Evolutionary conservation across 2,329 filamentous ascomycete species (phyloP), one percentile per base, ranked within the genome.

Genomic region (Aspergillus fumigatus): DNA sequence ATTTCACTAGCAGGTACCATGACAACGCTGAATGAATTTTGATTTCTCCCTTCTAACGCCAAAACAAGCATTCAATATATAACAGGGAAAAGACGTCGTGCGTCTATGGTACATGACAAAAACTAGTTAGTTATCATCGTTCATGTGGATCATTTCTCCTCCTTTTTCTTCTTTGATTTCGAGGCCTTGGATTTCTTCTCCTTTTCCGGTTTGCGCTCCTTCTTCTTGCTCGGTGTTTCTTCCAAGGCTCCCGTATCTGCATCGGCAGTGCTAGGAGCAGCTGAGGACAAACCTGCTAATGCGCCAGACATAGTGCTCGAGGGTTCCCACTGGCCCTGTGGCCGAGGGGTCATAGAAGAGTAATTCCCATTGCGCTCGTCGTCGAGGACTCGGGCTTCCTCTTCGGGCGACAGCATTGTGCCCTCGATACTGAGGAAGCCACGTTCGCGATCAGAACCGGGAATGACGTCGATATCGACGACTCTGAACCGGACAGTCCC

Each of bases 381-480:
- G 8, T 80, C 78, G 49, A 84, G 76, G 29, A 89, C 75, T 26
- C 77, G 75, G 62, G 75, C 78, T 74, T 95, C 91, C 25, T 86
- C 87, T 21, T 84, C 82, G 47, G 82, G 82, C 49, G 82, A 80
- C 51, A 96, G 76, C 82, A 96, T 87, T n/a, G 90, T 95, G 26
- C 92, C 93, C 71, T 94, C 88, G 59, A 97, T 87, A 64, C 88
- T 92, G 59, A 96, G 75, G 70, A 93, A 94, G 10, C 89, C 90
- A 58, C 88, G 88, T 52, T 80, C 80, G 52, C 86, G 85, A 62
- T 88, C 90, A 49, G 86, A 82, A 27, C 87, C 88, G 0, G 89
- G 88, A 65, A 79, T 78, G 25, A 79, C 70, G 64, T 97, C 92
- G 60, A 94, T 90, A 70, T 95, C 90, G 63, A 87, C 86, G 68